A percentile compares a stretch with the other conserved stretches of the same genome.
phyloP scores from a whole-genome alignment of 768 basidiomycete species.

The Rhodotorula toruloides region DNA sequence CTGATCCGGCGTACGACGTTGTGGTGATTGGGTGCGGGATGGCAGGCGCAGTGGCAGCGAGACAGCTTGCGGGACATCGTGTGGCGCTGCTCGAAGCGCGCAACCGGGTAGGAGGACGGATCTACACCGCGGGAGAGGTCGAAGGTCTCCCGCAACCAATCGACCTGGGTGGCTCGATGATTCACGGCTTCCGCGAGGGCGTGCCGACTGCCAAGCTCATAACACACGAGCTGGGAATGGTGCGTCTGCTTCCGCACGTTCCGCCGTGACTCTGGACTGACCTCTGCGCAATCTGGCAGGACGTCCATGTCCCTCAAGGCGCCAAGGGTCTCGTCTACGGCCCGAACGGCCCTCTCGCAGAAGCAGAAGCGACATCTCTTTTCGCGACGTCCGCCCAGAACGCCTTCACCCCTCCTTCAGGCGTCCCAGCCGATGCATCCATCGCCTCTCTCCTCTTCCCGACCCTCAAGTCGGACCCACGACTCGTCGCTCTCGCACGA shows the following conservation, averaged over 20 bases:
- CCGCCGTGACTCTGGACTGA: background rate
- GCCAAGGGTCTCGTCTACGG: conserved; percentile 31
- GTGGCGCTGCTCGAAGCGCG: conserved; percentile 34
- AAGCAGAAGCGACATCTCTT: conserved; percentile 12
- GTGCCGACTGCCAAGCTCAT: conserved; percentile 15
- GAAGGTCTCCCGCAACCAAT: background rate
- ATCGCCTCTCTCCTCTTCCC: conserved; percentile 27
- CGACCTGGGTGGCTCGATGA: conserved; percentile 30
- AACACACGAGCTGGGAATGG: conserved; percentile 9
- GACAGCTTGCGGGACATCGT: conserved; percentile 1
- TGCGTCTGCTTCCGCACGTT: background rate
- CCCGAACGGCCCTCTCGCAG: conserved; percentile 10
- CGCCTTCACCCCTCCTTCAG: background rate
- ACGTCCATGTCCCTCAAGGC: conserved; percentile 16
- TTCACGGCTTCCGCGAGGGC: conserved; percentile 31
- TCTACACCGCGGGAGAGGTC: conserved; percentile 2
- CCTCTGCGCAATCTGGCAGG: background rate
- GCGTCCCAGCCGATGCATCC: background rate
- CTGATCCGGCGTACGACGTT: background rate
- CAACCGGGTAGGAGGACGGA: conserved; percentile 24
- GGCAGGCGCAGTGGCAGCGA: conserved; percentile 20
- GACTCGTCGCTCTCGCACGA: conserved; percentile 27
- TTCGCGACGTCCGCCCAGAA: conserved; percentile 21
- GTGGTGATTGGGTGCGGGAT: conserved; percentile 30
- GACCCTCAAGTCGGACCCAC: conserved; percentile 1